phyloP scores from a whole-genome alignment of 192 early-diverging fungal species.

The Umbelopsis sp. region DNA sequence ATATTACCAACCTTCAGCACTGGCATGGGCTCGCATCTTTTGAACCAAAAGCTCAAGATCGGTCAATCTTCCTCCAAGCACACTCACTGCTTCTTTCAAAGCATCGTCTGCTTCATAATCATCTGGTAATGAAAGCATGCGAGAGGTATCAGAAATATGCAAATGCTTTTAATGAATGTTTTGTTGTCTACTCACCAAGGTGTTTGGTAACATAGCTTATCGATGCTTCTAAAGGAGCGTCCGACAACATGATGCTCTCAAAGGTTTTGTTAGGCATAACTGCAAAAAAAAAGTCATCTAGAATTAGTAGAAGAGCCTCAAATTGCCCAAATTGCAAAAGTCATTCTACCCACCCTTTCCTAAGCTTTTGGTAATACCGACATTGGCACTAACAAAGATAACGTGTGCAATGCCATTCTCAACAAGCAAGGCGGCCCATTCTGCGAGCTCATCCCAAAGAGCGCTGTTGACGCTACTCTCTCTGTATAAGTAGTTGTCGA shows the following conservation, averaged over 20 bases:
- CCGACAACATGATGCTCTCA: conserved; percentile 66
- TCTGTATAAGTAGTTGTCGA: conserved; percentile 84
- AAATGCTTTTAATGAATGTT: neutral
- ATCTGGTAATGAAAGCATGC: neutral
- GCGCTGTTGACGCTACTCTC: conserved; percentile 62
- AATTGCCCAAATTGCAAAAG: neutral
- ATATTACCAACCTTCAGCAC: conserved; percentile 51
- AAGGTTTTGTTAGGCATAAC: conserved; percentile 73
- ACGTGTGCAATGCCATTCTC: conserved; percentile 91
- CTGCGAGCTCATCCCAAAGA: conserved; percentile 73
- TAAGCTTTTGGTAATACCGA: conserved; percentile 64
- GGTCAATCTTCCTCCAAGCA: conserved; percentile 87
- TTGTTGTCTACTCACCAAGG: conserved; percentile 32
- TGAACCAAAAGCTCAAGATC: conserved; percentile 90
- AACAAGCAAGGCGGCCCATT: conserved; percentile 82
- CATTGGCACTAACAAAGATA: conserved; percentile 82
- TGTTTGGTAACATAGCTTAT: conserved; percentile 60
- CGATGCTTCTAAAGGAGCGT: conserved; percentile 69
- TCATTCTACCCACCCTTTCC: conserved; percentile 58
- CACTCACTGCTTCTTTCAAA: conserved; percentile 55
- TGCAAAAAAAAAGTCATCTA: conserved; percentile 16
- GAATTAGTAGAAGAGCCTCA: neutral
- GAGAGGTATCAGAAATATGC: neutral
- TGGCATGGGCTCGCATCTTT: conserved; percentile 79
- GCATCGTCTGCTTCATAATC: conserved; percentile 30